phyloP scores from a whole-genome alignment of 768 basidiomycete species.

The Clavulina sp. region DNA sequence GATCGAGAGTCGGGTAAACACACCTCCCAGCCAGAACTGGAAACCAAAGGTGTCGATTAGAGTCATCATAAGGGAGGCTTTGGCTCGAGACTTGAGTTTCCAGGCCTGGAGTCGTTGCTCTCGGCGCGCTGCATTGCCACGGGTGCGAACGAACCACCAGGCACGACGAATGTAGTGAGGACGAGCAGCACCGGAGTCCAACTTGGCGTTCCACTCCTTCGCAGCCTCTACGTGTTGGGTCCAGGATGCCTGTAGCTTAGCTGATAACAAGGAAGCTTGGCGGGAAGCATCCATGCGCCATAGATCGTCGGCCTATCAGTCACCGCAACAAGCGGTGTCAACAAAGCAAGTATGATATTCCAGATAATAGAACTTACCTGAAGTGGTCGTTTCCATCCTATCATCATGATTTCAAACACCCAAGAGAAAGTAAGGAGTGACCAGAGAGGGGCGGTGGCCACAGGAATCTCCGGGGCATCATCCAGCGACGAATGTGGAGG shows the following conservation, averaged over 20 bases:
- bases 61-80: constrained; percentile 18
- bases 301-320: background rate
- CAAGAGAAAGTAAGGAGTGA: constrained; percentile 47
- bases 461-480: constrained; percentile 44
- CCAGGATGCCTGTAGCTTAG: constrained; percentile 46
- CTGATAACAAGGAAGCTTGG: constrained; percentile 29
- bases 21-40: constrained; percentile 4
- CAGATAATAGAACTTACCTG: too few species aligned
- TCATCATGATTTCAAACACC: constrained; percentile 33
- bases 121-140: constrained; percentile 8
- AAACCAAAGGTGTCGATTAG: constrained; percentile 18
- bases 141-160: background rate
- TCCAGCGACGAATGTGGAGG: constrained; percentile 36
- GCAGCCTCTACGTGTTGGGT: constrained; percentile 37
- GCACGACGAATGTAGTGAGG: background rate
- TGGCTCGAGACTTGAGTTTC: constrained; percentile 16
- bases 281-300: background rate
- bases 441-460: constrained; percentile 38
- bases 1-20: background rate
- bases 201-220: constrained; percentile 40
- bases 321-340: too few species aligned
- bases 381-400: constrained; percentile 55
- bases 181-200: background rate
- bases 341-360: too few species aligned
- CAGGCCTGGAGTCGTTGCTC: constrained; percentile 19